phyloP scores from a whole-genome alignment of 345 rosid genomes.

The Lenwebbia sp. region DNA sequence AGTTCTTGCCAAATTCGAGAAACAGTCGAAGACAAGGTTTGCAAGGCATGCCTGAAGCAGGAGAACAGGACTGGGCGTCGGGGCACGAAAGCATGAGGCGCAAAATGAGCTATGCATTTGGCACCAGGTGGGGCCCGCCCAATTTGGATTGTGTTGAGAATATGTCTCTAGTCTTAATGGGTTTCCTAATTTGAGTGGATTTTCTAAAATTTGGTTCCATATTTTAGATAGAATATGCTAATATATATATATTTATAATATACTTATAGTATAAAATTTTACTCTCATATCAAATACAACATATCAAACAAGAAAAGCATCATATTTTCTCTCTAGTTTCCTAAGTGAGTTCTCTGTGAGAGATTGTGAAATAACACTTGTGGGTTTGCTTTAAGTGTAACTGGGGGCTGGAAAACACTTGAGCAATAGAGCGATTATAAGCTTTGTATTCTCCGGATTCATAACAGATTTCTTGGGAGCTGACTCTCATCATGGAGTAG shows the following conservation, averaged over 20 bases:
- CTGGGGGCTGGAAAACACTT: neutral
- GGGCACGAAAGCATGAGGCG: neutral
- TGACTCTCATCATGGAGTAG: neutral
- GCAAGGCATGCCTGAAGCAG: neutral
- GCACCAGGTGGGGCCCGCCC: neutral
- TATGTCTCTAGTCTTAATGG: neutral
- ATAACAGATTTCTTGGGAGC: neutral
- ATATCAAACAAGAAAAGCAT: too few relatives aligned
- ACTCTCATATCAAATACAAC: fast-evolving
- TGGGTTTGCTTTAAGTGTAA: neutral
- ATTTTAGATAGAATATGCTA: neutral
- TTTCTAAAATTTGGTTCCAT: neutral
- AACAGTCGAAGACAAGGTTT: neutral
- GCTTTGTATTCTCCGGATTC: neutral
- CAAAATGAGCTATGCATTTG: neutral
- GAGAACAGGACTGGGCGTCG: neutral
- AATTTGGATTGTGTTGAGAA: neutral
- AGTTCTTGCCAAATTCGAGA: neutral
- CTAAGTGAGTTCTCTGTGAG: neutral
- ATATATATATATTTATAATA: too few relatives aligned
- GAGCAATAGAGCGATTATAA: neutral
- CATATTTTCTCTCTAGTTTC: too few relatives aligned
- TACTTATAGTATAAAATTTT: neutral
- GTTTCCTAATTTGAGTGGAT: neutral
- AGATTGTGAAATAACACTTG: neutral